phyloP scores from a whole-genome alignment of 2,329 filamentous ascomycete genomes.

The Ophiostoma sp. region DNA sequence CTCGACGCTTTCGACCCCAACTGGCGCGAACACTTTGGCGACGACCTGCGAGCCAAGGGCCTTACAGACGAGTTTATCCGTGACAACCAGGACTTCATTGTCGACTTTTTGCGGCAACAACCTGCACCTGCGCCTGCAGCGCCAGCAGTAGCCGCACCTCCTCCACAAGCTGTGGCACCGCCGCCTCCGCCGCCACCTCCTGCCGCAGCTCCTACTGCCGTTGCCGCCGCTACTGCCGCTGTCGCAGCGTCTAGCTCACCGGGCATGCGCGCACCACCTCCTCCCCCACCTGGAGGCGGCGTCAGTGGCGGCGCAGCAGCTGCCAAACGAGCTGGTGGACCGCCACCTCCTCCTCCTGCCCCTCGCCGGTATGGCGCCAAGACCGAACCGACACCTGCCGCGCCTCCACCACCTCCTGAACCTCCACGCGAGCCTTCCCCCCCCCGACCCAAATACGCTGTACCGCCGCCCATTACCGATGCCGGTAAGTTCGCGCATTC shows the following conservation, averaged over 20 bases:
- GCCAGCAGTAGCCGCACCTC: conserved; percentile 22
- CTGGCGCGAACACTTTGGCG: conserved; percentile 66
- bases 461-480: conserved; percentile 84
- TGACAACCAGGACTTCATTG: conserved; percentile 68
- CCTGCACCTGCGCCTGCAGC: conserved; percentile 36
- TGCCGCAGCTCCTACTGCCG: conserved; percentile 34
- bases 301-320: conserved; percentile 34
- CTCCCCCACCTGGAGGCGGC: conserved; percentile 37
- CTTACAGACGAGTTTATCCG: conserved; percentile 66
- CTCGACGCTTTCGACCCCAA: conserved; percentile 64
- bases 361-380: conserved; percentile 57
- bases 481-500: conserved; percentile 79
- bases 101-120: conserved; percentile 62
- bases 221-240: conserved; percentile 35
- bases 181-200: conserved; percentile 28
- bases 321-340: conserved; percentile 45
- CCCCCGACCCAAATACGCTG: conserved; percentile 73
- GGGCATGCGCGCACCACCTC: conserved; percentile 42
- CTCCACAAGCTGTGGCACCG: conserved; percentile 26
- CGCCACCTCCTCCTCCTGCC: conserved; percentile 59
- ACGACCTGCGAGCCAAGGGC: conserved; percentile 62
- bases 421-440: conserved; percentile 73
- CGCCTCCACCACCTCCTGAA: conserved; percentile 45
- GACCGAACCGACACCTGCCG: conserved; percentile 41
- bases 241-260: conserved; percentile 35